These are phyloP conservation scores for Saturnispora diversa DNA, from an alignment of 805 yeast genomes.

Conservation along the genomic window DNA sequence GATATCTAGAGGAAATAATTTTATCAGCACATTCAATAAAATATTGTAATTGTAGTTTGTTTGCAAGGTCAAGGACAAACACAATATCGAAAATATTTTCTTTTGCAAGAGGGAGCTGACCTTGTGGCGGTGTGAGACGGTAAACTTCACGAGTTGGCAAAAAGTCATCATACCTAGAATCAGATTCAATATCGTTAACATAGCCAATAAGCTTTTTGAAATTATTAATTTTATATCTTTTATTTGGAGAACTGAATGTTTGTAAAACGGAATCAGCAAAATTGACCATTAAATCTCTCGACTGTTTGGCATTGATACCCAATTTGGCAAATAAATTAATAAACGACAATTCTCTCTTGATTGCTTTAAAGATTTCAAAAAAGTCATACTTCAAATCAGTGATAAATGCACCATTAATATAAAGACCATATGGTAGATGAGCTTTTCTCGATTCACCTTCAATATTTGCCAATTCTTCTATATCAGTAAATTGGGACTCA, in stretches of 20 bases:
- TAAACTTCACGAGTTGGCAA: constrained; percentile 41
- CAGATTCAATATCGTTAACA: constrained; percentile 70
- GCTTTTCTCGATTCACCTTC: constrained; percentile 8
- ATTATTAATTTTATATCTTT: constrained; percentile 22
- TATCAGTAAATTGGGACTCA: constrained; percentile 19
- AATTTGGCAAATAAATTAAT: constrained; percentile 22
- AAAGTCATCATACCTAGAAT: constrained; percentile 42
- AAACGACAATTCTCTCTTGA: constrained; percentile 32
- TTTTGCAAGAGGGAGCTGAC: constrained; percentile 58
- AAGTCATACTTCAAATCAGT: constrained; percentile 38
- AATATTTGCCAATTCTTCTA: constrained; percentile 7
- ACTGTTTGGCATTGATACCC: constrained; percentile 28
- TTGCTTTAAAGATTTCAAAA: constrained; percentile 32
- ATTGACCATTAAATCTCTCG: constrained; percentile 33
- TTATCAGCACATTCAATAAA: constrained; percentile 42
- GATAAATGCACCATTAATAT: constrained; percentile 61
- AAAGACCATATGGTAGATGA: constrained; percentile 38
- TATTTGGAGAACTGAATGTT: constrained; percentile 11
- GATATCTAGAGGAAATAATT: constrained; percentile 48
- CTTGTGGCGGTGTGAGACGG: constrained; percentile 36
- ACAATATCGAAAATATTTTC: constrained; percentile 73
- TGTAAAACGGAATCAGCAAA: constrained; percentile 28
- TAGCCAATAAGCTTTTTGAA: constrained; percentile 42
- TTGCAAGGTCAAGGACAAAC: constrained; percentile 55
- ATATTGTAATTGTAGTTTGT: constrained; percentile 42